Evolutionary conservation across 1,139 yeast genomes (phyloP).

Genomic region (Magnusiomyces fungicola): DNA sequence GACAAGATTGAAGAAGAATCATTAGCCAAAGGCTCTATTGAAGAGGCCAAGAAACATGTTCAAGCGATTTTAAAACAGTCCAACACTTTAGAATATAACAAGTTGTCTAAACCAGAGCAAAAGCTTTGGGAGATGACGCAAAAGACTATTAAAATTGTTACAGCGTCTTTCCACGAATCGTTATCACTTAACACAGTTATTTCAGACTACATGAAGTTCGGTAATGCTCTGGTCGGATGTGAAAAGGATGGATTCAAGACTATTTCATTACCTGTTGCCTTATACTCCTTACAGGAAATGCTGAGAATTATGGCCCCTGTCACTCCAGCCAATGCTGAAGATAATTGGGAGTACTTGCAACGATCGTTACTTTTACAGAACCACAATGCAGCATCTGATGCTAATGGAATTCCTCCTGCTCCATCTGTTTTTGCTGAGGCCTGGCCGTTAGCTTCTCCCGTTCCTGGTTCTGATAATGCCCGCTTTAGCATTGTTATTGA

Average conservation of each 20-base stretch:
- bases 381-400: too few species aligned
- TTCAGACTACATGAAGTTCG: conserved; percentile 83
- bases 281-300: conserved; percentile 46
- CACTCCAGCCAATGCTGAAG: conserved; percentile 77
- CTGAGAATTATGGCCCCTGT: conserved; percentile 61
- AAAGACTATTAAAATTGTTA: conserved; percentile 42
- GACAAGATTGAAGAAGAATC: conserved; percentile 7
- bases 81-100: conserved; percentile 7
- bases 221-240: conserved; percentile 46
- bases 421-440: conserved; percentile 42
- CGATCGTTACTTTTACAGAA: not conserved
- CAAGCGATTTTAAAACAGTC: conserved; percentile 4
- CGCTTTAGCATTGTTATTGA: conserved; percentile 45
- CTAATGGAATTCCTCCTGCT: conserved; percentile 31
- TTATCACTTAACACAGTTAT: conserved; percentile 75
- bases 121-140: conserved; percentile 53
- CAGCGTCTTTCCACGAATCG: conserved; percentile 51
- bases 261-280: conserved; percentile 31
- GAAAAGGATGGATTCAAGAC: conserved; percentile 29
- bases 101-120: conserved; percentile 42
- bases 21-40: conserved; percentile 4
- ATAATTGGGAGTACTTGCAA: conserved; percentile 58
- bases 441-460: conserved; percentile 26
- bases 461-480: conserved; percentile 12
- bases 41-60: not conserved